Evolutionary conservation across 306 rosid genomes (phyloP).

Genomic region (Sindora glabra): DNA sequence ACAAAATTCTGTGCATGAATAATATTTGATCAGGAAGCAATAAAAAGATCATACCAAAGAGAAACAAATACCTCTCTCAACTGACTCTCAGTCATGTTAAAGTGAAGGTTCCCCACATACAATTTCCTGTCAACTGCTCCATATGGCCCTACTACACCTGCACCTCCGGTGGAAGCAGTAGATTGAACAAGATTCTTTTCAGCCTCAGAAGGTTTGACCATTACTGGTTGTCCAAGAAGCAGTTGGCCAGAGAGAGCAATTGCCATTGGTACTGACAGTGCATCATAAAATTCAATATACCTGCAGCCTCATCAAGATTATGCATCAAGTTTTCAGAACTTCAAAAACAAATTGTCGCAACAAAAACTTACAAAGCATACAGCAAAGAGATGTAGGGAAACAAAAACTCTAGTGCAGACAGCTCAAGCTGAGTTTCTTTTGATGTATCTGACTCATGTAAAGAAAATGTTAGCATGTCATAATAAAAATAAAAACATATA

Average conservation of each 20-base stretch:
- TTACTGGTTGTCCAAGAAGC: conserved; percentile 92
- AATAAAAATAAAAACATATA: conserved; percentile 25
- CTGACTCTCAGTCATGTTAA: conserved; percentile 95
- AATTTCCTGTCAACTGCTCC: conserved; percentile 94
- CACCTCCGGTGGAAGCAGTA: conserved; percentile 57
- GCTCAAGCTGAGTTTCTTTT: conserved; percentile 88
- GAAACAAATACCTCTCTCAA: conserved; percentile 68
- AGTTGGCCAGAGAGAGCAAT: conserved; percentile 96
- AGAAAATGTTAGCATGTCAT: conserved; percentile 61
- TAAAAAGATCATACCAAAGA: too few species aligned
- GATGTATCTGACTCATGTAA: conserved; percentile 73
- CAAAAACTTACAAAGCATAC: conserved; percentile 74
- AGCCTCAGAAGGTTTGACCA: conserved; percentile 99
- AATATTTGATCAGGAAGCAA: background rate
- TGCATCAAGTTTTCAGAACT: conserved; percentile 45
- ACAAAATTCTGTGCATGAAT: background rate
- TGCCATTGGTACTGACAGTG: conserved; percentile 99
- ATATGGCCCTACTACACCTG: conserved; percentile 72
- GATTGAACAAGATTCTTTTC: conserved; percentile 98
- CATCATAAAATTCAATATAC: conserved; percentile 97
- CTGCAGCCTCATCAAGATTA: conserved; percentile 57
- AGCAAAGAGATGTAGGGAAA: conserved; percentile 73
- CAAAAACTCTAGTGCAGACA: conserved; percentile 80
- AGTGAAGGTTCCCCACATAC: conserved; percentile 95
- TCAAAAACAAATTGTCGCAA: conserved; percentile 18